Evolutionary conservation across 441 rosid species (phyloP).

Genomic region (Corymbia citriodora): DNA sequence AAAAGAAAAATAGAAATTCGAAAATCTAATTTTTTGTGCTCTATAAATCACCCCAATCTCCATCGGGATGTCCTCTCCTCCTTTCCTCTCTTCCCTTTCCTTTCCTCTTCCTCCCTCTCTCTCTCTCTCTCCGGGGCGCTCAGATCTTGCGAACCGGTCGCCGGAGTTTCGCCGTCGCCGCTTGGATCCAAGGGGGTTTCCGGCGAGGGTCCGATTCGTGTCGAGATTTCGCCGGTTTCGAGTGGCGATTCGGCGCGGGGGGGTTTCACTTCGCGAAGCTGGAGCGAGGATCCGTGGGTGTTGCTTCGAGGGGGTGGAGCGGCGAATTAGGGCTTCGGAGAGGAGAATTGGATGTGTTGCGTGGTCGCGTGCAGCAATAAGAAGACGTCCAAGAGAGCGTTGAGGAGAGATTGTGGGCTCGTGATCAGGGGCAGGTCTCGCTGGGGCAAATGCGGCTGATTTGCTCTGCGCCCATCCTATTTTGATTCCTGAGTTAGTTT

Average conservation of each 20-base stretch:
- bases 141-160: background rate
- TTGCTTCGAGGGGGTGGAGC: background rate
- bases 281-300: background rate
- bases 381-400: background rate
- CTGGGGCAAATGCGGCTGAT: slow-evolving; percentile 25
- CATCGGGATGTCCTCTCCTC: too few species aligned
- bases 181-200: background rate
- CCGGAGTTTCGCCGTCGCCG: background rate
- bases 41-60: background rate
- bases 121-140: background rate
- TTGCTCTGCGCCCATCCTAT: background rate
- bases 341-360: background rate
- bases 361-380: background rate
- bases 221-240: background rate
- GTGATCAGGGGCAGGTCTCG: slow-evolving; percentile 18
- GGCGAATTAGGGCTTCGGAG: background rate
- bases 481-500: background rate
- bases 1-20: background rate
- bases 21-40: background rate
- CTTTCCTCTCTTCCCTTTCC: background rate
- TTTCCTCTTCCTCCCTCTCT: background rate
- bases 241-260: background rate
- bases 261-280: background rate
- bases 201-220: background rate
- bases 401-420: slow-evolving; percentile 13